Evolutionary conservation across 805 yeast species (phyloP).

Genomic region (Candida palmyrensis): DNA sequence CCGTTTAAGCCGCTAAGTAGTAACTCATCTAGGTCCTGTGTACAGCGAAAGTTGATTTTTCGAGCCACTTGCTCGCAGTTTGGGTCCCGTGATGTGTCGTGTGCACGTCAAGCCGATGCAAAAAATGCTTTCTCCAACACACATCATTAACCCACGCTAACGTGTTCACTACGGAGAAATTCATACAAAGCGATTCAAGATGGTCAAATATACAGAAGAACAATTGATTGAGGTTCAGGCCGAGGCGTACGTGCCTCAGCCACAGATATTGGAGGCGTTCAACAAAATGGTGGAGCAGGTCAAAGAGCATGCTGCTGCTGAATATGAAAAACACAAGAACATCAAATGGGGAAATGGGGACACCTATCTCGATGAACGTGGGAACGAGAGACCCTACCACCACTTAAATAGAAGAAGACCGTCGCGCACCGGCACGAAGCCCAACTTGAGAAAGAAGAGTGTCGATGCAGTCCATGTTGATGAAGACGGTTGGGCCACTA

Average conservation of each 20-base stretch:
- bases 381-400: conserved; percentile 40
- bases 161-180: too few species aligned
- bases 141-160: too few species aligned
- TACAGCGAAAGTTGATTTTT: too few species aligned
- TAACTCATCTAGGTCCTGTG: too few species aligned
- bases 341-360: conserved; percentile 35
- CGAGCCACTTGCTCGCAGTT: too few species aligned
- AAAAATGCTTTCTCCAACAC: too few species aligned
- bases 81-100: too few species aligned
- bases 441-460: conserved; percentile 54
- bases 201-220: conserved; percentile 66
- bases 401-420: conserved; percentile 59
- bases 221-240: conserved; percentile 56
- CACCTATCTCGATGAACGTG: conserved; percentile 41
- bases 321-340: conserved; percentile 18
- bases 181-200: conserved; percentile 15
- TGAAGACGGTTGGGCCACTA: conserved; percentile 81
- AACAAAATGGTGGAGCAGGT: conserved; percentile 63
- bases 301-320: conserved; percentile 40
- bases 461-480: conserved; percentile 51
- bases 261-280: conserved; percentile 61
- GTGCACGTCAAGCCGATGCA: too few species aligned
- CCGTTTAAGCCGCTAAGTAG: too few species aligned
- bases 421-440: conserved; percentile 42
- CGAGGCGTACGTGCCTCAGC: conserved; percentile 54